Evolutionary conservation across 164 flowering plant genomes (phyloP), one percentile per base, ranked within the genome.

Genomic region (Litsea cubeba): DNA sequence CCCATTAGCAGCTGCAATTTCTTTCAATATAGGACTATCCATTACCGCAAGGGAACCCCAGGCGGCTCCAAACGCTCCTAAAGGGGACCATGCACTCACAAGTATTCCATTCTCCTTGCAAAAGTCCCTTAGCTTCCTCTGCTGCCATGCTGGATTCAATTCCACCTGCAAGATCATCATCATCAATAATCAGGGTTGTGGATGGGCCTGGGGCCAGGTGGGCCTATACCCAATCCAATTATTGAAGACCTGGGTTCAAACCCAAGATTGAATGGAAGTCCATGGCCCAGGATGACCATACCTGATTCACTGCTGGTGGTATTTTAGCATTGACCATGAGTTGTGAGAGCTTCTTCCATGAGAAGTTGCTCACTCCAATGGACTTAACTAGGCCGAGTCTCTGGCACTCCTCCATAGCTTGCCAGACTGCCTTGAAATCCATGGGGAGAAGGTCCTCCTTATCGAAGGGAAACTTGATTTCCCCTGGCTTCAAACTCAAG

Each of bases 111-210:
- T 69, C 10, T 51, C 71, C 22, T 54, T 50, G 70, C 86, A 83
- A 32, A 75, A 77, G 0, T 81, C 75, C 51, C 49, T 77, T 35
- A 83, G 62, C n/a, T 77, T 70, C 58, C 35, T 68, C 62, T 79
- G 86, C 2, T 76, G 74, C 84, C 84, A 83, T 17, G 50, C 30
- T 50, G 84, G 79, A 74, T 78, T 74, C 80, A 81, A 65, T 71
- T 83, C 85, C 25, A 83, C 82, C 74, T 72, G 24, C 30, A 12
- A 65, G 18, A 65, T 30, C 35, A 25, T 3, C 68, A 65, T 14
- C 2, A 3, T 65, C 49, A 26, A 5, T 40, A 40, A 30, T 30
- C 26, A 1, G 46, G 1, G 46, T 1, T 24, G 12, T 63, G 14
- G 3, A 22, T 26, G n/a, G 18, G 15, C 25, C 32, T 40, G 11